These are phyloP conservation scores for Magnusiomyces magnusii DNA, from an alignment of 1,139 yeast species.

Conservation along the genomic window DNA sequence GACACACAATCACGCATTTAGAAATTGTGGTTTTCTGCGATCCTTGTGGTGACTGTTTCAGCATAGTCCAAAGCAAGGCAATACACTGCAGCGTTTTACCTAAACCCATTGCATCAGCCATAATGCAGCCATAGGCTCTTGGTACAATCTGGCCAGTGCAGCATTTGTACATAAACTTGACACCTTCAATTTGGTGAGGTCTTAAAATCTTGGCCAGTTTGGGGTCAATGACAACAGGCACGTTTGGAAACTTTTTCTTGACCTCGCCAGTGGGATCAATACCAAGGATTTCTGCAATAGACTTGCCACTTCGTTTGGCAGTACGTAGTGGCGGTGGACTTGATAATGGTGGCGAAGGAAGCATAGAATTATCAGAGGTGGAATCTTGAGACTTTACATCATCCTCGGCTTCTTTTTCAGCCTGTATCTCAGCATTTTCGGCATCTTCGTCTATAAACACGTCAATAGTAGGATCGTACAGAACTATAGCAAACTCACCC, in stretches of 20 bases:
- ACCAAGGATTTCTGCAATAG: conserved; percentile 78
- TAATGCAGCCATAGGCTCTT: conserved; percentile 89
- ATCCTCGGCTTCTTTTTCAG: conserved; percentile 18
- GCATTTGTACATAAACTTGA: conserved; percentile 79
- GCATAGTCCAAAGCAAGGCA: conserved; percentile 86
- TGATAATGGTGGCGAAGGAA: conserved; percentile 15
- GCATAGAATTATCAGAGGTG: conserved; percentile 1
- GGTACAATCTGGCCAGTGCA: conserved; percentile 84
- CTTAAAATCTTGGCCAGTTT: conserved; percentile 71
- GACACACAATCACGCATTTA: conserved; percentile 91
- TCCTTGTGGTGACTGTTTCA: conserved; percentile 88
- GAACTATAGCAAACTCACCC: conserved; percentile 87
- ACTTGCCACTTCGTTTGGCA: conserved; percentile 41
- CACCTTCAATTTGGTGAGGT: conserved; percentile 98
- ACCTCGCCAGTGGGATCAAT: conserved; percentile 36
- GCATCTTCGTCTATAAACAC: conserved; percentile 26
- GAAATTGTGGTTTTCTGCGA: conserved; percentile 58
- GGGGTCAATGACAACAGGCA: conserved; percentile 96
- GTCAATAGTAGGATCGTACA: conserved; percentile 92
- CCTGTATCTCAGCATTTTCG: conserved; percentile 18
- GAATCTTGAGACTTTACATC: conserved; percentile 14
- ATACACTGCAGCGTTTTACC: conserved; percentile 95
- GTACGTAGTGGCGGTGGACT: conserved; percentile 26
- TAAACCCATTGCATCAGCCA: conserved; percentile 99
- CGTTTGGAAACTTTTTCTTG: conserved; percentile 61